A percentile compares a stretch with the other conserved stretches of the same genome.
Evolutionary conservation across 306 rosid species (phyloP).

Genomic region (Begonia masoniana): DNA sequence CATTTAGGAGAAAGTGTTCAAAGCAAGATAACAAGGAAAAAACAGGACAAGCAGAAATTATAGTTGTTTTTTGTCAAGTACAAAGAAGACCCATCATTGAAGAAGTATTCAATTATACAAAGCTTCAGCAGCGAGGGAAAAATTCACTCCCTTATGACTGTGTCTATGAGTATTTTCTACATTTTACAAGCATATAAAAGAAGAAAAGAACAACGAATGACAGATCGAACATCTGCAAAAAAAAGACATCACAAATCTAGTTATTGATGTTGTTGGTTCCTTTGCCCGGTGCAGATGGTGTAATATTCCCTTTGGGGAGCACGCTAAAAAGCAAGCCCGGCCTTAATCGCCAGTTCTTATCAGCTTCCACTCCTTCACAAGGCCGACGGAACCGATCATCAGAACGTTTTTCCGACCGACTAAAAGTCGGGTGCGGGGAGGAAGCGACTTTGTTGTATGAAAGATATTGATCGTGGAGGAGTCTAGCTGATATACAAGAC

Average conservation of each 20-base stretch:
- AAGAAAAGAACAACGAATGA: neutral
- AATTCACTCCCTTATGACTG: no score
- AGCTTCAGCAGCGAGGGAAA: no score
- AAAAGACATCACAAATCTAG: slow-evolving; percentile 8
- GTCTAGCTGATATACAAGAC: slow-evolving; percentile 2
- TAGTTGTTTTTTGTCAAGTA: no score
- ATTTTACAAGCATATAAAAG: no score
- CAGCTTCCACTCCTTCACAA: slow-evolving; percentile 6
- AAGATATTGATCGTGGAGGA: neutral
- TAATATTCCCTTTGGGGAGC: slow-evolving; percentile 52
- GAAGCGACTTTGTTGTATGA: no score
- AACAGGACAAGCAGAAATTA: no score
- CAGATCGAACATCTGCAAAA: neutral
- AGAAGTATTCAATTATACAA: no score
- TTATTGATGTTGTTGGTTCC: slow-evolving; percentile 32
- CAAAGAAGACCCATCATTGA: no score
- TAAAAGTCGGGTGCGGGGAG: no score
- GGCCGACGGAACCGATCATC: neutral
- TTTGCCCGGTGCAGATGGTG: slow-evolving; percentile 59
- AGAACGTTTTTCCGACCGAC: slow-evolving; percentile 3
- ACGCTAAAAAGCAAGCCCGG: slow-evolving; percentile 26
- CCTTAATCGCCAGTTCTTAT: slow-evolving; percentile 1
- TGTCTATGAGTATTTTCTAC: no score
- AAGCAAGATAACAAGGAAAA: no score
- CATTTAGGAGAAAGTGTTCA: no score